Evolutionary conservation across 768 basidiomycete genomes (phyloP), one percentile per base, ranked within the genome.

Genomic region (Trametes maxima): DNA sequence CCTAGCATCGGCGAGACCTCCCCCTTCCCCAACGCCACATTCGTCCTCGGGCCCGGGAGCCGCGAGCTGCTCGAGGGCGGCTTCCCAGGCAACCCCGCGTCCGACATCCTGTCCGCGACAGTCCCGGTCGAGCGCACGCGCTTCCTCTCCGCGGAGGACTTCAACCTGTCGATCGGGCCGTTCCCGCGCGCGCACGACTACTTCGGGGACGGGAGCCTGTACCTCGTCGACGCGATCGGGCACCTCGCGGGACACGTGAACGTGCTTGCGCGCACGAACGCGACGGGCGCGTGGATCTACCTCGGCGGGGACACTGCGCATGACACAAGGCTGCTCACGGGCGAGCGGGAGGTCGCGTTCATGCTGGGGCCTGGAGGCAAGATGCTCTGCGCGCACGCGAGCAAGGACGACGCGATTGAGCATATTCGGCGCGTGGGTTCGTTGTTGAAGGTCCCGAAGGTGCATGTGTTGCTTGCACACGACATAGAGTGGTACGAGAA

Each of bases 231-330:
- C 63, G 78, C 84, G 1, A 77, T 82, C 0, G 85, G 85, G 0
- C 85, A 87, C 66, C 68, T 83, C 22, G 67, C 72, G 0, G 85
- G 86, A 0, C 85, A 87, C 57, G 63, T 86, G 56, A 85, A 82
- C 63, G 64, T 82, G 40, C 78, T 85, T 10, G 82, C 76, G 4
- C 82, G 85, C 48, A 85, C 83, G 3, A 84, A 82, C 17, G 56
- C 78, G 1, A 76, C 79, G 19, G 82, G 82, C 12, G 78, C 72
- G 1, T 87, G 85, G 85, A 74, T 86, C 16, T 81, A 78, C 63
- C 75, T 86, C 14, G 83, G 74, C 2, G 83, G 80, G 0, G 85
- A 87, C 66, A 80, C 81, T 59, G 85, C 82, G 3, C 85, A 86
- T 65, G 80, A 84, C 66, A 77, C 76, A 73, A 75, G 78, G 19